Percentiles rank a stretch among this genome's conserved stretches.
These are phyloP conservation scores for Tympanopsis confertula DNA, from an alignment of 2,329 filamentous ascomycete species.

Conservation along the genomic window DNA sequence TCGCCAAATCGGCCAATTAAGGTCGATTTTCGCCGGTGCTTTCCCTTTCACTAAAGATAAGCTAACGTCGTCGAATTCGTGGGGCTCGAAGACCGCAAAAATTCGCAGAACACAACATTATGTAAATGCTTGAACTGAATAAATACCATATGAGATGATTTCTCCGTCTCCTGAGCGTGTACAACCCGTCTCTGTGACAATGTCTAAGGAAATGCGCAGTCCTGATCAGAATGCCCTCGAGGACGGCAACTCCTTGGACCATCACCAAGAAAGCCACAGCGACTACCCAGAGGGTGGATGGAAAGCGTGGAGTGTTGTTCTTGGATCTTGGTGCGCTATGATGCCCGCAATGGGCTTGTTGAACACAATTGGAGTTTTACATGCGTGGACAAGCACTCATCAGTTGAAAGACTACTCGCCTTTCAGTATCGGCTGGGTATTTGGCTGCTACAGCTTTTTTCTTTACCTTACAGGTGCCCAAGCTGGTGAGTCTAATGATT, in stretches of 20 bases:
- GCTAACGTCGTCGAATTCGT: too few species aligned
- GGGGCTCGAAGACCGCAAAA: too few species aligned
- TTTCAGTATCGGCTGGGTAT: constrained; percentile 57
- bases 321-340: constrained; percentile 53
- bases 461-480: constrained; percentile 60
- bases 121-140: neutral
- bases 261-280: neutral
- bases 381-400: constrained; percentile 48
- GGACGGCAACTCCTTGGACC: neutral
- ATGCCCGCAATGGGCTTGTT: constrained; percentile 51
- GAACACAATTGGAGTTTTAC: constrained; percentile 49
- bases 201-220: neutral
- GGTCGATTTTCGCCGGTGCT: too few species aligned
- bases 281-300: constrained; percentile 55
- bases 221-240: neutral
- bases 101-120: neutral
- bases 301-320: constrained; percentile 52
- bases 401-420: constrained; percentile 46
- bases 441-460: constrained; percentile 54
- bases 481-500: constrained; percentile 32
- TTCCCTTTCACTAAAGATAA: too few species aligned
- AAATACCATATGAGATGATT: neutral
- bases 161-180: neutral
- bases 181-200: neutral
- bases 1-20: neutral